Percentiles rank a stretch among this genome's conserved stretches.
phyloP scores from a whole-genome alignment of 83 land plant genomes.

The Picea abies region DNA sequence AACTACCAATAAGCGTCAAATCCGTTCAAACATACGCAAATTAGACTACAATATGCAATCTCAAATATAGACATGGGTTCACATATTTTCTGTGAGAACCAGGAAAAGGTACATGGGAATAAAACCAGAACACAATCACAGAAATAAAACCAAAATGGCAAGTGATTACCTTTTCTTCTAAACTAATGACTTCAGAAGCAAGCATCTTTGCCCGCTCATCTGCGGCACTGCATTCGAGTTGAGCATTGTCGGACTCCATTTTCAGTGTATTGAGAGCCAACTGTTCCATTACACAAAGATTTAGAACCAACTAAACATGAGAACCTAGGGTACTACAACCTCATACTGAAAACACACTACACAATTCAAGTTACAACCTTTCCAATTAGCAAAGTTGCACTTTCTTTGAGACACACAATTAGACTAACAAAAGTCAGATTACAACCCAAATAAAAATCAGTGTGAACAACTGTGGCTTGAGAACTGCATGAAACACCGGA shows the following conservation, averaged over 20 bases:
- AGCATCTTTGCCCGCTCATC: conserved; percentile 88
- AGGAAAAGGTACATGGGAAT: conserved; percentile 43
- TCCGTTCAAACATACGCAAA: background rate
- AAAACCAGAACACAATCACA: background rate
- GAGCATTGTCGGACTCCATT: conserved; percentile 76
- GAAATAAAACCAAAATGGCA: conserved; percentile 4
- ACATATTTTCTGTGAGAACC: background rate
- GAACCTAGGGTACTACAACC: background rate
- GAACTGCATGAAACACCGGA: background rate
- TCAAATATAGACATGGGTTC: background rate
- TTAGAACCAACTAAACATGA: background rate
- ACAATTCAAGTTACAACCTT: background rate
- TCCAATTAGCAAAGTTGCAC: background rate
- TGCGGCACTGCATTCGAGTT: conserved; percentile 87
- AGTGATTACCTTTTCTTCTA: conserved; percentile 83
- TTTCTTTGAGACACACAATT: background rate
- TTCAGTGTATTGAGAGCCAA: conserved; percentile 60
- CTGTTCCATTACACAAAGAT: conserved; percentile 26
- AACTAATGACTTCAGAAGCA: conserved; percentile 89
- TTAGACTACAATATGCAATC: background rate
- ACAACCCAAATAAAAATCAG: background rate
- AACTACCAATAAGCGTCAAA: background rate
- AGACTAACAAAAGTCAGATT: background rate
- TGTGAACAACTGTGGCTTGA: background rate
- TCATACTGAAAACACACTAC: background rate